phyloP scores from a whole-genome alignment of 2,329 filamentous ascomycete species.

The Biscogniauxia sp. region DNA sequence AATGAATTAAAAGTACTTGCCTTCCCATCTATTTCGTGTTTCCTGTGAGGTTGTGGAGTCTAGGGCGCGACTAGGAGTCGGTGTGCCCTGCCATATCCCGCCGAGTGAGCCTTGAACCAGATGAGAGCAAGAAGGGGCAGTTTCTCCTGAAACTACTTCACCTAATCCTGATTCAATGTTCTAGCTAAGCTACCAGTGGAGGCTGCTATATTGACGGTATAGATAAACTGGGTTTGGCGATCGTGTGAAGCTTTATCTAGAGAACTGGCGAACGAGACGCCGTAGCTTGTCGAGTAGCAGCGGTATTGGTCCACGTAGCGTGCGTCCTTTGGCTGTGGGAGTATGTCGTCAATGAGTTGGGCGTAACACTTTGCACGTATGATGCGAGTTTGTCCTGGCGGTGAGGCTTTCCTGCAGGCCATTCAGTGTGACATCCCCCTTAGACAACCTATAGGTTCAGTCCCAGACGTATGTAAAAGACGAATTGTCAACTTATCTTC shows the following conservation, averaged over 20 bases:
- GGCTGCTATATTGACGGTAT: neutral
- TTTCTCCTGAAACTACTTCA: neutral
- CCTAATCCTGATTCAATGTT: neutral
- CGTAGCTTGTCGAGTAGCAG: neutral
- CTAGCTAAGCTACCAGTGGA: neutral
- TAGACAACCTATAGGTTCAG: neutral
- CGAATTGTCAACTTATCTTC: neutral
- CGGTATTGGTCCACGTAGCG: neutral
- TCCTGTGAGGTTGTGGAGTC: neutral
- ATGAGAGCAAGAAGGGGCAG: constrained; percentile 1
- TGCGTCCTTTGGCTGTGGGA: neutral
- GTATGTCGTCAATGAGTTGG: neutral
- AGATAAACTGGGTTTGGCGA: neutral
- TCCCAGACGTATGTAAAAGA: neutral
- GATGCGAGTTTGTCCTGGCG: neutral
- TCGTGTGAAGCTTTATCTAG: neutral
- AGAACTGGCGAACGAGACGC: neutral
- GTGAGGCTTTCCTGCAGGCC: neutral
- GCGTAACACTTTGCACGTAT: neutral
- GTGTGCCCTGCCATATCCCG: constrained; percentile 9
- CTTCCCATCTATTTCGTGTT: neutral
- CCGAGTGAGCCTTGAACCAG: constrained; percentile 2
- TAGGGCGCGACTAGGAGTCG: constrained; percentile 16
- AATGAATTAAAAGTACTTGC: neutral
- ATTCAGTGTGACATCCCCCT: neutral